These are phyloP conservation scores for Gynostemma pentaphyllum DNA, from an alignment of 306 rosid species.

Conservation along the genomic window DNA sequence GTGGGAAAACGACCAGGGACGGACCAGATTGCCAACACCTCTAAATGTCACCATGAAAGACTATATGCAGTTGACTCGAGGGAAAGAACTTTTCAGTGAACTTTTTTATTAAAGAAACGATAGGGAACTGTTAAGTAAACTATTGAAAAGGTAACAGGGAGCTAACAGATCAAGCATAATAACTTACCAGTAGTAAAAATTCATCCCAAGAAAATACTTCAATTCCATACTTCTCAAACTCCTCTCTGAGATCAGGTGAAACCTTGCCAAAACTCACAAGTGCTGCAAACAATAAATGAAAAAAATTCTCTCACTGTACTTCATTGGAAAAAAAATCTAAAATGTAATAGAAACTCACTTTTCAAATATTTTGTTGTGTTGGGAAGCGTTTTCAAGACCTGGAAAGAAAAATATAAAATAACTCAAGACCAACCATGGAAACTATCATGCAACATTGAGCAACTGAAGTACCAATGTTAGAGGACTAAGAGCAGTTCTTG, in stretches of 20 bases:
- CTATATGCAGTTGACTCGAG: background rate
- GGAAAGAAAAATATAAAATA: conserved; percentile 16
- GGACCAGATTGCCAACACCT: too few relatives aligned
- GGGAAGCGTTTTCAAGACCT: conserved; percentile 87
- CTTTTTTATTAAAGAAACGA: too few relatives aligned
- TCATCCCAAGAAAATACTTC: conserved; percentile 70
- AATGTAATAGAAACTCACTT: conserved; percentile 37
- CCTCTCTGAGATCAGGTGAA: conserved; percentile 59
- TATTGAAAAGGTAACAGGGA: background rate
- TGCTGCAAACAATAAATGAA: conserved; percentile 25
- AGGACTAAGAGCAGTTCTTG: background rate
- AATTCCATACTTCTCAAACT: conserved; percentile 46
- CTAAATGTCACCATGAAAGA: background rate
- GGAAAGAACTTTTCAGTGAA: background rate
- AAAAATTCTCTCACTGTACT: background rate
- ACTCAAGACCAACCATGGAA: background rate
- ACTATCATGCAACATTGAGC: background rate
- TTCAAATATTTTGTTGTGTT: conserved; percentile 41
- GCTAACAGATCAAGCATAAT: background rate
- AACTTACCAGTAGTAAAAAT: conserved; percentile 63
- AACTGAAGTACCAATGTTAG: background rate
- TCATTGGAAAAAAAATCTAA: conserved; percentile 12
- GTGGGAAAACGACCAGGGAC: too few relatives aligned
- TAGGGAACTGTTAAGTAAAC: background rate
- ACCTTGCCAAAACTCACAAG: conserved; percentile 92